Base-by-base conservation (phyloP, 2,329 filamentous ascomycete species). In the Colletotrichum salicis region DNA sequence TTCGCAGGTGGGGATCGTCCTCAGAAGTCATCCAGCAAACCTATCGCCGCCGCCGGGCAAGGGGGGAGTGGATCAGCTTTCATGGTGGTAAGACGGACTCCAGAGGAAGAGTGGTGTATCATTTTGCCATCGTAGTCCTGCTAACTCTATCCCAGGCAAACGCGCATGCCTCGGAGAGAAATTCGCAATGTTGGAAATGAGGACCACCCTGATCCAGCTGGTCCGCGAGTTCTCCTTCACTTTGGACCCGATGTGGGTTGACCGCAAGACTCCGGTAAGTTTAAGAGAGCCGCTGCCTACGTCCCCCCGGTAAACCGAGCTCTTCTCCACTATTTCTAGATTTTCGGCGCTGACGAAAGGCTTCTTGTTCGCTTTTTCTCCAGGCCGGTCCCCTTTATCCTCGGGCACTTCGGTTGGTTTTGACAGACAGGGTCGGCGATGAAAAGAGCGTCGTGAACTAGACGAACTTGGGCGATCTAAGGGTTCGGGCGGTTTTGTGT, bases 41-140 rank as follows among this genome's bases (percentile, higher is more conserved):
- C 10, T 83, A 80, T 63, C 77, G 83, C 12, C 78, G 78, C 19
- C 79, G 79, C 5, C 80, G 80, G 31, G 78, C 78, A 10, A 80
- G 79, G 60, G 82, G 79, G 22, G 78, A 80, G 31, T 84, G 84
- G 70, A 82, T 84, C 67, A 80, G 80, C 27, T 85, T 85, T 70
- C 82, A 85, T 59, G 82, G 82, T 12, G 82, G 82, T 5, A 24
- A 52, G 60, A 35, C 19, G n/a, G 41, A 19, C 13, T 19, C 37
- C 37, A 41, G 27, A 62, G 5, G 27, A 11, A 37, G 22, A 24
- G 51, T 24, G 24, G n/a, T 54, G 60, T 27, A 52, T 37, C n/a
- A 6, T 52, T 22, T 52, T 31, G 15, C 7, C 29, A 6, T 35
- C 5, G 27, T 37, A 15, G 29, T n/a, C 41, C 5, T 35, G 60